phyloP scores from a whole-genome alignment of 2,329 filamentous ascomycete genomes.

The Lecanosticta acicola region DNA sequence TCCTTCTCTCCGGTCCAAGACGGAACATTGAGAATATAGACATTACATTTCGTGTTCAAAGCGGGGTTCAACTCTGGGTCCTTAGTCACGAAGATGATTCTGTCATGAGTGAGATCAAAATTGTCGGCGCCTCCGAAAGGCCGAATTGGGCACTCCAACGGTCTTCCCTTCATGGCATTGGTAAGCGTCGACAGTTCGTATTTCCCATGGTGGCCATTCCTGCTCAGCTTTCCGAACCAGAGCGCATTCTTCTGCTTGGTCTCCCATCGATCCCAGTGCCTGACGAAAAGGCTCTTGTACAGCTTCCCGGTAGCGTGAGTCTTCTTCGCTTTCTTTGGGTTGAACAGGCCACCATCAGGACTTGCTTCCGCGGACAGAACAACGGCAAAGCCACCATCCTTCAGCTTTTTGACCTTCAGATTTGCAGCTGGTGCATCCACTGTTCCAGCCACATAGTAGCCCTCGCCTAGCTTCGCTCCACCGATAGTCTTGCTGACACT shows the following conservation, averaged over 20 bases:
- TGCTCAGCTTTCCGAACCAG: constrained; percentile 61
- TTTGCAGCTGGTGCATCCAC: constrained; percentile 46
- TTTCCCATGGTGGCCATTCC: constrained; percentile 27
- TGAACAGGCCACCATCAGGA: constrained; percentile 59
- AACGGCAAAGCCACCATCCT: constrained; percentile 37
- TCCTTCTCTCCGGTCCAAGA: constrained; percentile 50
- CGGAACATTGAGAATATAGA: constrained; percentile 65
- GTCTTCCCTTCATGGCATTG: constrained; percentile 58
- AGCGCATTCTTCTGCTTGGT: constrained; percentile 64
- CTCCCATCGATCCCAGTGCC: constrained; percentile 55
- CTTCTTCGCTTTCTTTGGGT: constrained; percentile 46
- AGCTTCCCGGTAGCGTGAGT: constrained; percentile 43
- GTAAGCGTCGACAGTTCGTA: constrained; percentile 44
- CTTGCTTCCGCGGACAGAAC: constrained; percentile 57
- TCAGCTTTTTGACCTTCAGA: constrained; percentile 41
- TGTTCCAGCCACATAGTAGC: constrained; percentile 25
- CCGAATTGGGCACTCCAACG: constrained; percentile 61
- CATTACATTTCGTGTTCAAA: constrained; percentile 72
- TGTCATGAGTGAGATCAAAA: constrained; percentile 62
- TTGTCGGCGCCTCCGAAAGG: constrained; percentile 76
- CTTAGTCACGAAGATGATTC: constrained; percentile 66
- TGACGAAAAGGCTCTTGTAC: constrained; percentile 49
- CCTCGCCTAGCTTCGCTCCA: not conserved
- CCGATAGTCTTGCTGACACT: constrained; percentile 14
- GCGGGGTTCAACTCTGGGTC: constrained; percentile 66